Percentiles rank a stretch among this genome's conserved stretches.
Evolutionary conservation across 306 rosid species (phyloP).

Genomic region (Ceratonia siliqua): DNA sequence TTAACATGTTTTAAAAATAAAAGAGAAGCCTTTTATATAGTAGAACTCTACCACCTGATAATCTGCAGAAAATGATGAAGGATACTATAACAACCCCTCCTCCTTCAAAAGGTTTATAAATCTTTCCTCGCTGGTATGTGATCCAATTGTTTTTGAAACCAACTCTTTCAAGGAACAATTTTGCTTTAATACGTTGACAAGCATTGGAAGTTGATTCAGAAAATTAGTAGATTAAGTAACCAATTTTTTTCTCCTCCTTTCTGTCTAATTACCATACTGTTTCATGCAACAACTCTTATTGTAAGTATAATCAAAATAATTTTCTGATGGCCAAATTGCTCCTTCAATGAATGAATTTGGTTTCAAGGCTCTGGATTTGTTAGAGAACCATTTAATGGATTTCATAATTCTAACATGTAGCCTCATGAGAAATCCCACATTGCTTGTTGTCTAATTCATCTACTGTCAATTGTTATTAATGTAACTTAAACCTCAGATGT

Average conservation of each 20-base stretch:
- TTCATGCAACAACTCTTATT: not conserved
- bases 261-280: not conserved
- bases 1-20: not conserved
- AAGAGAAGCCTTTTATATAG: not conserved
- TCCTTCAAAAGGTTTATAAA: not conserved
- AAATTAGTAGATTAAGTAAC: not conserved
- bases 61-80: slow-evolving; percentile 1
- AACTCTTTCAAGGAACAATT: not conserved
- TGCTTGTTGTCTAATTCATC: not conserved
- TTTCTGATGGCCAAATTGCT: not conserved
- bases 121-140: not conserved
- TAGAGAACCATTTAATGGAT: not conserved
- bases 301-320: not conserved
- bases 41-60: not conserved
- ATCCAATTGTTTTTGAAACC: not conserved
- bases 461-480: not conserved
- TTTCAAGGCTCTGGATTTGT: not conserved
- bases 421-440: not conserved
- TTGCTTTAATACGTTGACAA: not conserved
- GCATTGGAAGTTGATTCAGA: not conserved
- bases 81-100: slow-evolving; percentile 1
- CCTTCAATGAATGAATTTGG: not conserved
- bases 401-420: not conserved
- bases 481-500: not conserved
- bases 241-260: not conserved